Base-by-base conservation (phyloP, 2,329 filamentous ascomycete genomes). In the Nigrograna mackinnonii region DNA sequence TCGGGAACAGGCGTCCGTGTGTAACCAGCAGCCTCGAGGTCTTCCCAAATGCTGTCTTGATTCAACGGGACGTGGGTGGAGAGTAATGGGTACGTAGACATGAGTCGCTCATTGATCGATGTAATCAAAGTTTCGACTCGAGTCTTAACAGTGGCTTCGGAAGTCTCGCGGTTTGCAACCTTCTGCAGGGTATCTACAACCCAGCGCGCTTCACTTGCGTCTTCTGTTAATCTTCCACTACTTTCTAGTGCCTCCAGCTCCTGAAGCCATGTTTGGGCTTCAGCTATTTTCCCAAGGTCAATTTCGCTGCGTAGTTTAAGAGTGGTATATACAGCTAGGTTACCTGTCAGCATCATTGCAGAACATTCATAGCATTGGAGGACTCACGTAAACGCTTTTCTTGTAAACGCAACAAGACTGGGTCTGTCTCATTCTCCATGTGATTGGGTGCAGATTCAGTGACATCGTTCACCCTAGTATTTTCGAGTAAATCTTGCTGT, bases 401-500 rank as follows among this genome's bases (percentile, higher is more conserved):
- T 41, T 52, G 56, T 50, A 67, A 59, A 39, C 57, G 55, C 35
- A 52, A 45, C 54, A 66, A 49, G 37, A 59, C 58, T 52, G 58
- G 60, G 47, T 64, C 60, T 38, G 53, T 50, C 47, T 61, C 55
- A 54, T 50, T 52, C 46, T 53, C 13, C 31, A 17, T 12, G n/a
- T n/a, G n/a, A n/a, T n/a, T n/a, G n/a, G n/a, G n/a, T n/a, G n/a
- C n/a, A n/a, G n/a, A n/a, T n/a, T n/a, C n/a, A n/a, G n/a, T n/a
- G n/a, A n/a, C n/a, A 12, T 14, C 24, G 11, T 28, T 11, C 11
- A 12, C 24, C 24, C 14, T 11, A 14, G 43, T 44, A 24, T 56
- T 54, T 13, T 58, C 57, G 20, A 65, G 43, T 43, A 73, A 62
- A 35, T 75, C 69, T 36, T 70, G 63, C 34, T 69, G 62, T 17